Percentiles rank a stretch among this genome's conserved stretches.
Evolutionary conservation across 2,329 filamentous ascomycete species (phyloP).

Genomic region (Juglanconis sp.): DNA sequence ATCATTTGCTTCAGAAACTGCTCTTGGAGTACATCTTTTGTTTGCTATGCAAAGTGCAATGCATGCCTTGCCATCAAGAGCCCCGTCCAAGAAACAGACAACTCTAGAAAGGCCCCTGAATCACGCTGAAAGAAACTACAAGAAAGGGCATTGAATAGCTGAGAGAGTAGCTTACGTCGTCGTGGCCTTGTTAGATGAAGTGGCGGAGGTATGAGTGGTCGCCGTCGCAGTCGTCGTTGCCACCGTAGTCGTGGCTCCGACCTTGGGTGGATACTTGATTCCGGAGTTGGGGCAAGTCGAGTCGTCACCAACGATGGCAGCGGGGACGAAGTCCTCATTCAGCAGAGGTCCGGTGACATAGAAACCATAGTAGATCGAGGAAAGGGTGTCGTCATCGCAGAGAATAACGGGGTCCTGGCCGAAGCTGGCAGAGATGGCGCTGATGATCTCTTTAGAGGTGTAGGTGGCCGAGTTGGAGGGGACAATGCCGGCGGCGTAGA

Average conservation of each 20-base stretch:
- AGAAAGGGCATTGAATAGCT: no score
- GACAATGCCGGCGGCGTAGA: slow-evolving; percentile 13
- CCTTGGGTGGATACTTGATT: slow-evolving; percentile 14
- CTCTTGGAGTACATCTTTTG: no score
- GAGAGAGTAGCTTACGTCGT: background rate
- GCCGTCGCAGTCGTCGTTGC: slow-evolving; percentile 4
- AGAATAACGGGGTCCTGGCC: slow-evolving; percentile 13
- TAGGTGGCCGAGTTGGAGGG: slow-evolving; percentile 14
- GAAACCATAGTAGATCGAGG: slow-evolving; percentile 18
- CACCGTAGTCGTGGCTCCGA: background rate
- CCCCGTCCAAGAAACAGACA: no score
- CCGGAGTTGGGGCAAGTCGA: slow-evolving; percentile 11
- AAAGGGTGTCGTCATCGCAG: slow-evolving; percentile 6
- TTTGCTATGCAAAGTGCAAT: no score
- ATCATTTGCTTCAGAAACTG: no score
- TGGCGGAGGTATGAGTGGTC: background rate
- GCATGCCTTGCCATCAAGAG: no score
- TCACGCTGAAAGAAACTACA: no score
- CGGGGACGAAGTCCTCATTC: slow-evolving; percentile 10
- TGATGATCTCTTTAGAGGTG: slow-evolving; percentile 9
- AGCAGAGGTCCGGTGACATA: slow-evolving; percentile 7
- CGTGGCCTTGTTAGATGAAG: background rate
- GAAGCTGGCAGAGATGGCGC: slow-evolving; percentile 13
- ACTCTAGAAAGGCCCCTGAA: no score
- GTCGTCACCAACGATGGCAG: slow-evolving; percentile 9